A percentile compares a stretch with the other conserved stretches of the same genome.
These are phyloP conservation scores for Gracilaria caudata DNA, from an alignment of 23 red algal species.

Conservation along the genomic window DNA sequence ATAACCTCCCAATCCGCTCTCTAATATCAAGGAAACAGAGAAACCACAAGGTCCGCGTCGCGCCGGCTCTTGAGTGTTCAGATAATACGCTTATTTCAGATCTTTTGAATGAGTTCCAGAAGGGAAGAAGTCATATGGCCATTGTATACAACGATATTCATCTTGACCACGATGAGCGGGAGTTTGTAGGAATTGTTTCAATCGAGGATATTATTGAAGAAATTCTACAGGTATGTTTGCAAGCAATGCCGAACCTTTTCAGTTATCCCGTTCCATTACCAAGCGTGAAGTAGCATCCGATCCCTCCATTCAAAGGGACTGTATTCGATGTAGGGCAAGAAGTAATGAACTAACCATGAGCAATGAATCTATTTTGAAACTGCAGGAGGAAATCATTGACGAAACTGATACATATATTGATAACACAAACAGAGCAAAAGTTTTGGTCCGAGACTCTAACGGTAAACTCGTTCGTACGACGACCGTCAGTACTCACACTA, in stretches of 20 bases:
- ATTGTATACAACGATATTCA: conserved; percentile 84
- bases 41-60: conserved; percentile 76
- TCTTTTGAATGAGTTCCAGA: conserved; percentile 93
- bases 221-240: conserved; percentile 55
- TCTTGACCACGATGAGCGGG: conserved; percentile 44
- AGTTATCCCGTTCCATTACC: background rate
- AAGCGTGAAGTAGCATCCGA: background rate
- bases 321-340: background rate
- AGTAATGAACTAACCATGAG: background rate
- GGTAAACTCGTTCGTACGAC: conserved; percentile 57
- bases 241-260: background rate
- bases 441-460: conserved; percentile 63
- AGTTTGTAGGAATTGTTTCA: conserved; percentile 94
- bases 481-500: conserved; percentile 17
- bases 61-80: conserved; percentile 62
- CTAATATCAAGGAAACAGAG: conserved; percentile 78
- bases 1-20: conserved; percentile 85
- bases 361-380: background rate
- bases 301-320: background rate
- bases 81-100: conserved; percentile 60
- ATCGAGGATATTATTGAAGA: conserved; percentile 99
- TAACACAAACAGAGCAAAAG: conserved; percentile 68
- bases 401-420: conserved; percentile 94
- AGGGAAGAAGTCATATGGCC: conserved; percentile 92
- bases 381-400: conserved; percentile 89